Conservation (phyloP, 2,329 filamentous ascomycete genomes). For the Cladosporium sp. region DNA sequence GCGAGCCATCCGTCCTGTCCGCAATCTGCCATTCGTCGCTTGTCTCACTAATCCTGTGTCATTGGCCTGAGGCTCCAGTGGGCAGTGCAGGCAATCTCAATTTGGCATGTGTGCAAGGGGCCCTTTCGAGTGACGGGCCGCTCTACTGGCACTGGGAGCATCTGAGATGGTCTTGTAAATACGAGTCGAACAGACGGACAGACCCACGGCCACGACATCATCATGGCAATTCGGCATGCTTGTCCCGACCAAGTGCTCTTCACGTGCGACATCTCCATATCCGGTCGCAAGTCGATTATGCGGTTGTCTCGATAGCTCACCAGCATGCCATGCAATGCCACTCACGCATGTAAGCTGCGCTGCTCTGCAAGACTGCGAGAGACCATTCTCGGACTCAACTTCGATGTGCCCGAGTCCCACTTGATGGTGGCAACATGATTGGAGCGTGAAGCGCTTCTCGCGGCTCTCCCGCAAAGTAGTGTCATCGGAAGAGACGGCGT, state of each 20-base stretch:
- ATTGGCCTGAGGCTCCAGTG: slow-evolving; percentile 5
- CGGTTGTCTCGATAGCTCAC: too few species aligned
- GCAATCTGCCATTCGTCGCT: not conserved
- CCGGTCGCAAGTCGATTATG: too few species aligned
- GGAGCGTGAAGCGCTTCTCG: not conserved
- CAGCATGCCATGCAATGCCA: not conserved
- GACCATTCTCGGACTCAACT: not conserved
- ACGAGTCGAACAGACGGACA: too few species aligned
- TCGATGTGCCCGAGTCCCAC: not conserved
- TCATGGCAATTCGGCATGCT: too few species aligned
- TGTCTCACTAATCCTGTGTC: not conserved
- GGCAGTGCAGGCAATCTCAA: slow-evolving; percentile 11
- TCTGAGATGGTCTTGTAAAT: too few species aligned
- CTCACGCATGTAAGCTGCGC: not conserved
- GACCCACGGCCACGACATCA: too few species aligned
- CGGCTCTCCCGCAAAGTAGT: not conserved
- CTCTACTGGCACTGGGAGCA: too few species aligned
- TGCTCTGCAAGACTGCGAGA: too few species aligned
- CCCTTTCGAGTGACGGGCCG: too few species aligned
- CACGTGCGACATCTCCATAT: too few species aligned
- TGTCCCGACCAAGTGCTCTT: too few species aligned
- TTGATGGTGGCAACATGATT: not conserved
- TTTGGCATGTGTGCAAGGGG: slow-evolving; percentile 1
- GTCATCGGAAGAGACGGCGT: not conserved
- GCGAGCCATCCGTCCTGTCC: not conserved